Evolutionary conservation across 345 rosid genomes (phyloP).

Genomic region (Syzygium aromaticum): DNA sequence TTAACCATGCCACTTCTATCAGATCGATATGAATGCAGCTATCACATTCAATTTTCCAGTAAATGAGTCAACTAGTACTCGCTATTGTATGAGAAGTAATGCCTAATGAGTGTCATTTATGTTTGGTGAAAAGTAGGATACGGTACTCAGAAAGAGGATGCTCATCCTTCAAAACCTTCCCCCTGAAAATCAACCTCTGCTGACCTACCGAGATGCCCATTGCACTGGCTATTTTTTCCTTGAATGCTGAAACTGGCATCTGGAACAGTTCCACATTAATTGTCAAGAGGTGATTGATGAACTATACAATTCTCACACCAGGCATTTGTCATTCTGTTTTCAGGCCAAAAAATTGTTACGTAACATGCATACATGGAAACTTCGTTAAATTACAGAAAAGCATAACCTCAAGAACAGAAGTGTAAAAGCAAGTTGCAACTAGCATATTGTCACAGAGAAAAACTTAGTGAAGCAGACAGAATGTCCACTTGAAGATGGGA

Average conservation of each 20-base stretch:
- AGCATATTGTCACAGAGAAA: not conserved
- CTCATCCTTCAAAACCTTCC: slow-evolving; percentile 87
- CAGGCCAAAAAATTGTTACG: not conserved
- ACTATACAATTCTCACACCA: not conserved
- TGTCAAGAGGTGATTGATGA: not conserved
- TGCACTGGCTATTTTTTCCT: slow-evolving; percentile 71
- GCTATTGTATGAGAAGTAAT: not conserved
- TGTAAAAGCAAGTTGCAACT: not conserved
- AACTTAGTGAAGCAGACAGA: not conserved
- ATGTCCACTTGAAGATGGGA: not conserved
- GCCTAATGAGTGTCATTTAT: not conserved
- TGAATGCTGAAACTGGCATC: slow-evolving; percentile 65
- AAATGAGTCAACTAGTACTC: not conserved
- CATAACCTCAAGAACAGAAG: not conserved
- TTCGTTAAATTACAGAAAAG: not conserved
- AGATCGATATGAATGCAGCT: not conserved
- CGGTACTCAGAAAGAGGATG: slow-evolving; percentile 85
- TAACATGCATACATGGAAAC: not conserved
- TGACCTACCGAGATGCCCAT: slow-evolving; percentile 79
- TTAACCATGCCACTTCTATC: not conserved
- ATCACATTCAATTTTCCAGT: not conserved
- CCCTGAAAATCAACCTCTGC: slow-evolving; percentile 87
- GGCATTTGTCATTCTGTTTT: not conserved
- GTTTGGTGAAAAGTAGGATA: slow-evolving; percentile 33
- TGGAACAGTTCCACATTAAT: slow-evolving; percentile 20